phyloP scores from a whole-genome alignment of 1,284 basidiomycete species.

The Mrakiaceae sp. region DNA sequence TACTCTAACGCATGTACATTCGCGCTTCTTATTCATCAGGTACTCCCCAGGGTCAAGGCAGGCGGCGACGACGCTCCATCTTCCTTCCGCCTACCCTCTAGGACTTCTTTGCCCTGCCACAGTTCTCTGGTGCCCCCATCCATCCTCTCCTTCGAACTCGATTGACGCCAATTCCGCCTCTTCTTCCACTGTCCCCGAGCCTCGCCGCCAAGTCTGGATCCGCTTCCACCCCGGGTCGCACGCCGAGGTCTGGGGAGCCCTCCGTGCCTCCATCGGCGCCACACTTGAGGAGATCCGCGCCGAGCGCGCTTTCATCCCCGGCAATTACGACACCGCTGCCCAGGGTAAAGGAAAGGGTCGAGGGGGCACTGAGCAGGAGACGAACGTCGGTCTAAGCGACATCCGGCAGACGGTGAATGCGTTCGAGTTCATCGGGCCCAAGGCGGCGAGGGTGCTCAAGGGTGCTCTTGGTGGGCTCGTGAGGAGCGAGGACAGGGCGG shows the following conservation, averaged over 20 bases:
- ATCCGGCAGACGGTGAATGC: constrained; percentile 57
- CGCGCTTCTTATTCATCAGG: constrained; percentile 37
- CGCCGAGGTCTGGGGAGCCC: constrained; percentile 43
- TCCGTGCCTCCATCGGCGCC: constrained; percentile 45
- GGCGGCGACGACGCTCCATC: constrained; percentile 30
- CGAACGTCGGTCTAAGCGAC: constrained; percentile 51
- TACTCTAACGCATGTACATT: not conserved
- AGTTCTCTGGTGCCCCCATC: constrained; percentile 54
- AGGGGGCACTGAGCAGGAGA: constrained; percentile 23
- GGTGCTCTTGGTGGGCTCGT: constrained; percentile 52
- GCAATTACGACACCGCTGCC: not conserved
- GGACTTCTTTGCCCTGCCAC: constrained; percentile 57
- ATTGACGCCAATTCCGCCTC: not conserved
- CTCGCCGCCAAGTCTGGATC: constrained; percentile 47
- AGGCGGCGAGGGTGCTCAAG: constrained; percentile 61
- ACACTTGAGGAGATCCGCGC: constrained; percentile 38
- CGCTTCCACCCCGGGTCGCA: constrained; percentile 64
- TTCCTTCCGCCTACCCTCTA: constrained; percentile 47
- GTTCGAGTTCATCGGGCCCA: constrained; percentile 78
- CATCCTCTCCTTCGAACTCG: constrained; percentile 18
- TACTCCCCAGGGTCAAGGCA: constrained; percentile 44
- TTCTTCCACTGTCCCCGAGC: constrained; percentile 10
- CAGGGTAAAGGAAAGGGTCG: constrained; percentile 9
- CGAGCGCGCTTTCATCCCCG: not conserved
- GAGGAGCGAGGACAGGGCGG: constrained; percentile 43